phyloP scores from a whole-genome alignment of 139 green algal genomes.

The Asterochloris sp. region DNA sequence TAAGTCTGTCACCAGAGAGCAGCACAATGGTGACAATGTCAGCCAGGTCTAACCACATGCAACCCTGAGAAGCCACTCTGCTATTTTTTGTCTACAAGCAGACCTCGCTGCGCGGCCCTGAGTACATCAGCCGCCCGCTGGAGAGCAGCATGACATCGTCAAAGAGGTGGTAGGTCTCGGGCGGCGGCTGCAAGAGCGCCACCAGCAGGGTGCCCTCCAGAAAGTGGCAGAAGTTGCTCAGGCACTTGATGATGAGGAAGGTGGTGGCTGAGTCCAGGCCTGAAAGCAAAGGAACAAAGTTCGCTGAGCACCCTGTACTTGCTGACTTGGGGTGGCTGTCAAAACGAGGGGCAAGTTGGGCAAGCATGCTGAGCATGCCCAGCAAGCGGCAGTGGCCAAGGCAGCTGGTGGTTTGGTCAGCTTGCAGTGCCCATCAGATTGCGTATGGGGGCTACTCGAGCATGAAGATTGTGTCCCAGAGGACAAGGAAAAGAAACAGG shows the following conservation, averaged over 20 bases:
- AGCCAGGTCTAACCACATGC: background rate
- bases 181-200: conserved; percentile 45
- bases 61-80: background rate
- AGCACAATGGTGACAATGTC: background rate
- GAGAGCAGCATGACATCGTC: conserved; percentile 70
- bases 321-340: too few species aligned
- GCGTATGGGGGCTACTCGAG: too few species aligned
- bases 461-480: too few species aligned
- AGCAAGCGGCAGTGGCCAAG: too few species aligned
- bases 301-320: too few species aligned
- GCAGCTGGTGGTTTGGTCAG: too few species aligned
- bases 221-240: conserved; percentile 27
- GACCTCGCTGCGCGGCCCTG: conserved; percentile 42
- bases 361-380: too few species aligned
- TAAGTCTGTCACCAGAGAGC: too few species aligned
- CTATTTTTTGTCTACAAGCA: conserved; percentile 42
- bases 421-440: too few species aligned
- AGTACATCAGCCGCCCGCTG: conserved; percentile 50
- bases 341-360: too few species aligned
- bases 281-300: background rate
- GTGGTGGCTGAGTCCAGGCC: conserved; percentile 54
- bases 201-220: conserved; percentile 35
- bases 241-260: conserved; percentile 30
- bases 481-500: too few species aligned
- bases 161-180: conserved; percentile 60